A percentile compares a stretch with the other conserved stretches of the same genome.
Evolutionary conservation across 2,329 filamentous ascomycete genomes (phyloP).

Genomic region (Pseudogymnoascus sp.): DNA sequence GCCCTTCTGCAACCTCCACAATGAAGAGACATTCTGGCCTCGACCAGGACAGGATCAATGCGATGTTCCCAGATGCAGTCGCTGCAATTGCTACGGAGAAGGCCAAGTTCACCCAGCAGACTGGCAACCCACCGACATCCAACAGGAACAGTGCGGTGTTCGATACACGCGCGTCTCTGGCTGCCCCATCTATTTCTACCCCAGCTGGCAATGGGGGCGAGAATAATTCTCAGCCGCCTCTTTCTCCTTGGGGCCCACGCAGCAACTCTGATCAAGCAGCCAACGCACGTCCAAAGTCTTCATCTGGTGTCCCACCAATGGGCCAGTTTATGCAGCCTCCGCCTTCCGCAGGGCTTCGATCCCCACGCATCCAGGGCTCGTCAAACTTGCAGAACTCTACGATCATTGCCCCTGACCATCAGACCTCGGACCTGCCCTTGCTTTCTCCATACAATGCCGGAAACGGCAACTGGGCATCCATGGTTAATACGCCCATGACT

Average conservation of each 20-base stretch:
- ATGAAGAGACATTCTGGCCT: slow-evolving; percentile 87
- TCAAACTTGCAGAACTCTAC: slow-evolving; percentile 77
- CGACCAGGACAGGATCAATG: slow-evolving; percentile 87
- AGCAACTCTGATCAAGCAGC: slow-evolving; percentile 36
- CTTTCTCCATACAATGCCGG: slow-evolving; percentile 75
- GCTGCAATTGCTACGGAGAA: slow-evolving; percentile 98
- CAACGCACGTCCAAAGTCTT: slow-evolving; percentile 64
- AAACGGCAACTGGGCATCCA: slow-evolving; percentile 94
- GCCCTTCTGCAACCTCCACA: slow-evolving; percentile 67
- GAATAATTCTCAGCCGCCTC: slow-evolving; percentile 55
- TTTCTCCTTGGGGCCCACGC: slow-evolving; percentile 70
- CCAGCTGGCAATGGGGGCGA: slow-evolving; percentile 54
- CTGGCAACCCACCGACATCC: slow-evolving; percentile 79
- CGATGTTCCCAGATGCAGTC: slow-evolving; percentile 97
- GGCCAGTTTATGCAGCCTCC: slow-evolving; percentile 88
- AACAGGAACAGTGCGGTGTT: slow-evolving; percentile 85
- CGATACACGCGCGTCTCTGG: slow-evolving; percentile 65
- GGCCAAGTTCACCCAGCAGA: slow-evolving; percentile 93
- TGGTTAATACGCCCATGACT: slow-evolving; percentile 96
- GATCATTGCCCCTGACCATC: slow-evolving; percentile 64
- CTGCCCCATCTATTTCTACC: slow-evolving; percentile 66
- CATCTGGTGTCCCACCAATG: slow-evolving; percentile 76
- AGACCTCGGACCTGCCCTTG: slow-evolving; percentile 65
- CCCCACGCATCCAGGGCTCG: slow-evolving; percentile 64
- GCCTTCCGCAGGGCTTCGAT: slow-evolving; percentile 67